phyloP scores from a whole-genome alignment of 2,329 filamentous ascomycete species.

The Passalora sequoiae region DNA sequence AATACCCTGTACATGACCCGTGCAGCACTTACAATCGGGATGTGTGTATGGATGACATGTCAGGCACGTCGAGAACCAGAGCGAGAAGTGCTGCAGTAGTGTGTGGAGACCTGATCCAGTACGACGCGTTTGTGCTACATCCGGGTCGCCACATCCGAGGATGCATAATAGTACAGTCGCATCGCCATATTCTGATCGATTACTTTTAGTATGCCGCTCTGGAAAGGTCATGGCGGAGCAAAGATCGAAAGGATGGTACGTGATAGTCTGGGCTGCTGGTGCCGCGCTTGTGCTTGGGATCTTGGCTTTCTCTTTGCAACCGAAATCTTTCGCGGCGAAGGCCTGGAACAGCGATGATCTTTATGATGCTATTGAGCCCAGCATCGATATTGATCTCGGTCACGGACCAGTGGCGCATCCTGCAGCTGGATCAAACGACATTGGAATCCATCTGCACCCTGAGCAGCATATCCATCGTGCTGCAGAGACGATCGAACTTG shows the following conservation, averaged over 20 bases:
- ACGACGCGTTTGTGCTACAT: conserved; percentile 4
- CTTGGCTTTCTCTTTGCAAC: conserved; percentile 1
- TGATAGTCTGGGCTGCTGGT: too few relatives aligned
- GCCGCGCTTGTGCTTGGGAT: neutral
- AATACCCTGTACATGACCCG: too few relatives aligned
- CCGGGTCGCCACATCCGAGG: conserved; percentile 7
- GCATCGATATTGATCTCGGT: conserved; percentile 4
- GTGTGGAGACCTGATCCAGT: neutral
- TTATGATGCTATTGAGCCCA: neutral
- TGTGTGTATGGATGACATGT: too few relatives aligned
- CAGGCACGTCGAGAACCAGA: neutral
- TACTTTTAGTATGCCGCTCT: neutral
- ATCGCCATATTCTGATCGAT: neutral
- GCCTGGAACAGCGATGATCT: conserved; percentile 2
- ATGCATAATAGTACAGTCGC: neutral
- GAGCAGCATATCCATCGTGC: conserved; percentile 13
- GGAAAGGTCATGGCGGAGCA: conserved; percentile 1
- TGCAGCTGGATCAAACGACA: conserved; percentile 3
- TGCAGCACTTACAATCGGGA: too few relatives aligned
- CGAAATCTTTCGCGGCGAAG: neutral
- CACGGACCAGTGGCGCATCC: conserved; percentile 6
- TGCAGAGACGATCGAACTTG: conserved; percentile 9
- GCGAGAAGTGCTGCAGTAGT: neutral
- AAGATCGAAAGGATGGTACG: neutral
- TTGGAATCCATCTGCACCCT: conserved; percentile 12